Evolutionary conservation across 2,329 filamentous ascomycete genomes (phyloP).

Genomic region (Metarhizium rileyi): DNA sequence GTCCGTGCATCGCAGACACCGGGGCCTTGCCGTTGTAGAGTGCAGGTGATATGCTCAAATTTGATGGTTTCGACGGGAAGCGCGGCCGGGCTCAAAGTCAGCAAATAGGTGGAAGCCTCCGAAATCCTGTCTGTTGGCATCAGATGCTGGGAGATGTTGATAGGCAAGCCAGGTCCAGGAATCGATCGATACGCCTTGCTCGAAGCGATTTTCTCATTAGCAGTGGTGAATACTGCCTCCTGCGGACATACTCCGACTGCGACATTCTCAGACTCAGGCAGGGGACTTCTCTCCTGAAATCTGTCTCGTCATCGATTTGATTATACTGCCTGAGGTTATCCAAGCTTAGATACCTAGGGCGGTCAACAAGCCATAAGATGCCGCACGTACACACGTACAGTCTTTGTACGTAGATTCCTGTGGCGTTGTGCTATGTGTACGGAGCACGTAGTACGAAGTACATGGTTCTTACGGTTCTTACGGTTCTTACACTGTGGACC

Average conservation of each 20-base stretch:
- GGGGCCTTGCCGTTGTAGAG: constrained; percentile 4
- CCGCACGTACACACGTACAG: no score
- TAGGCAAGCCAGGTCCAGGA: background rate
- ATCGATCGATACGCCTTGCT: background rate
- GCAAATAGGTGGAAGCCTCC: background rate
- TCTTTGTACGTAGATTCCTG: no score
- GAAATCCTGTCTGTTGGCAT: background rate
- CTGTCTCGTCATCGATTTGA: no score
- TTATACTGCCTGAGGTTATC: no score
- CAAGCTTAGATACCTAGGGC: no score
- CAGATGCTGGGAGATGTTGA: background rate
- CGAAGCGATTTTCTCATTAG: no score
- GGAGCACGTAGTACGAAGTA: constrained; percentile 1
- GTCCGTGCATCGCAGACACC: constrained; percentile 6
- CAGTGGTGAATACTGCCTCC: no score
- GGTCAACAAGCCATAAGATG: no score
- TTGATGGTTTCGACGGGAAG: constrained; percentile 1
- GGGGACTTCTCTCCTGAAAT: no score
- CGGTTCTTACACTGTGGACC: constrained; percentile 8
- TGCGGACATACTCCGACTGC: no score
- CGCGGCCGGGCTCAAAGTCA: background rate
- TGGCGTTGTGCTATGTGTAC: constrained; percentile 4
- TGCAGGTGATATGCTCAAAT: constrained; percentile 8
- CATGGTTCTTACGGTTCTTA: constrained; percentile 5
- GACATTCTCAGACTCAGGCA: no score